Conservation (phyloP, 305 asterid species). For the Lippia alba region DNA sequence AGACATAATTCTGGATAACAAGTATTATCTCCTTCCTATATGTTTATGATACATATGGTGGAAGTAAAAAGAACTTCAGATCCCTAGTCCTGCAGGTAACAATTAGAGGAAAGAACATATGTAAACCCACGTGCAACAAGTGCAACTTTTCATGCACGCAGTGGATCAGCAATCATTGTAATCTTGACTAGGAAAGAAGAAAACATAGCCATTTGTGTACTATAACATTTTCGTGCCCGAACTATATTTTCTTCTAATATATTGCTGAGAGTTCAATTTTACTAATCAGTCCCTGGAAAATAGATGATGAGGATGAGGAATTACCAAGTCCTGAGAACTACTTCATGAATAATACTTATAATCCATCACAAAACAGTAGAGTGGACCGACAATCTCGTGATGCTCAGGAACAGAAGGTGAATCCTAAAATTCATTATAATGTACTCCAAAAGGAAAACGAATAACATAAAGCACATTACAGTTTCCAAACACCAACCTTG, state of each 20-base stretch:
- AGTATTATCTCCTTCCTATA: neutral
- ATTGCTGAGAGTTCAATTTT: slow-evolving; percentile 16
- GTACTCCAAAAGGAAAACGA: slow-evolving; percentile 21
- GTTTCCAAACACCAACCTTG: slow-evolving; percentile 60
- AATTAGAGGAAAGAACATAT: slow-evolving; percentile 14
- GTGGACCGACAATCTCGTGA: slow-evolving; percentile 20
- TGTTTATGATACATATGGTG: neutral
- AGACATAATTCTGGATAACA: slow-evolving; percentile 2
- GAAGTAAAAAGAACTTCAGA: slow-evolving; percentile 6
- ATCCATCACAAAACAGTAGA: neutral
- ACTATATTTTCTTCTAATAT: neutral
- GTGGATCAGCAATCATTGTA: neutral
- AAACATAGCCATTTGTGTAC: neutral
- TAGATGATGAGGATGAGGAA: slow-evolving; percentile 12
- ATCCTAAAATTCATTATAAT: neutral
- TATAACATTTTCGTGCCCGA: no score
- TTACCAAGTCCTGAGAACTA: no score
- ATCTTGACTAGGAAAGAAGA: slow-evolving; percentile 18
- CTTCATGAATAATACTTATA: no score
- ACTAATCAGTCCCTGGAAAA: slow-evolving; percentile 3
- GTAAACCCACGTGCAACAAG: slow-evolving; percentile 17
- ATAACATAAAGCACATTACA: slow-evolving; percentile 16
- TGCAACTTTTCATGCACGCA: slow-evolving; percentile 13
- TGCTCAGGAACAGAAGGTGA: slow-evolving; percentile 8
- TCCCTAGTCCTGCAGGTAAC: slow-evolving; percentile 14